phyloP scores from a whole-genome alignment of 345 rosid genomes.

The Nephelium lappaceum region DNA sequence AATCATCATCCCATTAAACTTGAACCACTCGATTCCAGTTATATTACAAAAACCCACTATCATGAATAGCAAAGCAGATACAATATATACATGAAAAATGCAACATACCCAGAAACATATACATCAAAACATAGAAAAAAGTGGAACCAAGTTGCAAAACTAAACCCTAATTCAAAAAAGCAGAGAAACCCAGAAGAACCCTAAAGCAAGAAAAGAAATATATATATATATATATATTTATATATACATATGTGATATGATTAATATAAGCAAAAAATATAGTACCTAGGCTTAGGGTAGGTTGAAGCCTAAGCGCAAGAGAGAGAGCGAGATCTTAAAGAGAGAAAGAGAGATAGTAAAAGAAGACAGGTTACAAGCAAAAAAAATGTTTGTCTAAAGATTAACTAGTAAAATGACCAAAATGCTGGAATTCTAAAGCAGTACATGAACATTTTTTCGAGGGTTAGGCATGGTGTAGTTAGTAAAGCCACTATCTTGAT shows the following conservation, averaged over 20 bases:
- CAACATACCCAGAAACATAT: not conserved
- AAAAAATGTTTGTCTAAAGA: too few relatives aligned
- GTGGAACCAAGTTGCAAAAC: not conserved
- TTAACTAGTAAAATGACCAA: too few relatives aligned
- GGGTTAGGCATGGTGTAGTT: too few relatives aligned
- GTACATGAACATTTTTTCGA: too few relatives aligned
- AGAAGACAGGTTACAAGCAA: too few relatives aligned
- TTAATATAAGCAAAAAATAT: not conserved
- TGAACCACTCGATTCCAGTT: not conserved
- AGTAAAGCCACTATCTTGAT: too few relatives aligned
- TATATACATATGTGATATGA: not conserved
- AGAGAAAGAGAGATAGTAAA: not conserved
- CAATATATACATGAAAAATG: not conserved
- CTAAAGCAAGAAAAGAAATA: not conserved
- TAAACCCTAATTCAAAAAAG: slow-evolving; percentile 8
- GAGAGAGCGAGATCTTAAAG: not conserved
- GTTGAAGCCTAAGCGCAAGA: not conserved
- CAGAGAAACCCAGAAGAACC: slow-evolving; percentile 18
- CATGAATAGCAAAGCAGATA: not conserved
- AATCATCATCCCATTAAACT: not conserved
- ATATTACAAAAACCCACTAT: not conserved
- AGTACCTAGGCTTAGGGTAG: slow-evolving; percentile 6
- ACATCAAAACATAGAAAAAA: too few relatives aligned
- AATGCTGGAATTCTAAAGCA: too few relatives aligned
- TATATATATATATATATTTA: too few relatives aligned